Conservation (phyloP, 1,139 yeast species). For the Eremothecium cymbalariae region DNA sequence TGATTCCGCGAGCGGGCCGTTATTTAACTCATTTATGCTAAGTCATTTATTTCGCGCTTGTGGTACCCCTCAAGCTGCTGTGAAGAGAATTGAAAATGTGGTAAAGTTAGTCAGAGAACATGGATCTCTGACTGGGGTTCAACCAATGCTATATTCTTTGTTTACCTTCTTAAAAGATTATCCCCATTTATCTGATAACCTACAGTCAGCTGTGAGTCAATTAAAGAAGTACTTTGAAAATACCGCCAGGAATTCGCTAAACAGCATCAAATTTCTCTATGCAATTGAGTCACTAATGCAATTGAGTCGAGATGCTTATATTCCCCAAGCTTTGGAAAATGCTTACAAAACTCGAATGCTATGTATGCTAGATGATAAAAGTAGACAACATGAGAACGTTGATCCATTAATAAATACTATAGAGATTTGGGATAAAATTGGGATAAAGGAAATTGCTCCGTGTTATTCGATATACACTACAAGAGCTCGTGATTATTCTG, state of each 20-base stretch:
- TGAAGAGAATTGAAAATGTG: conserved; percentile 79
- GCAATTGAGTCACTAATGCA: conserved; percentile 23
- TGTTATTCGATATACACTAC: conserved; percentile 2
- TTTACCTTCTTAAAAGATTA: conserved; percentile 60
- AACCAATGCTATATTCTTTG: conserved; percentile 74
- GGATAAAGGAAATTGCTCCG: conserved; percentile 3
- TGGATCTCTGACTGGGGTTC: conserved; percentile 64
- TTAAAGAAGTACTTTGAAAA: conserved; percentile 4
- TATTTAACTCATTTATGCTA: conserved; percentile 7
- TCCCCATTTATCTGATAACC: conserved; percentile 47
- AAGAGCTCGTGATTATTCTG: background rate
- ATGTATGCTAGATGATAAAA: conserved; percentile 5
- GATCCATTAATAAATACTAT: conserved; percentile 3
- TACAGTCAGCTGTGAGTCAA: conserved; percentile 18
- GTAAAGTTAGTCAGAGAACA: conserved; percentile 82
- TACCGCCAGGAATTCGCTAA: conserved; percentile 2
- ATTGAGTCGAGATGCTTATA: conserved; percentile 17
- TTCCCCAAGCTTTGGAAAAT: conserved; percentile 18
- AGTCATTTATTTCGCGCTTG: conserved; percentile 50
- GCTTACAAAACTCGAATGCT: conserved; percentile 13
- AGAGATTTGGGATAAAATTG: conserved; percentile 5
- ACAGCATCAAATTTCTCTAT: conserved; percentile 40
- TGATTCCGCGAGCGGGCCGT: conserved; percentile 4
- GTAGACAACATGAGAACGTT: conserved; percentile 2
- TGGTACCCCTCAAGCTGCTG: conserved; percentile 45